Conservation (phyloP, 495 filamentous ascomycete species). For the Baudoinia panamericana region DNA sequence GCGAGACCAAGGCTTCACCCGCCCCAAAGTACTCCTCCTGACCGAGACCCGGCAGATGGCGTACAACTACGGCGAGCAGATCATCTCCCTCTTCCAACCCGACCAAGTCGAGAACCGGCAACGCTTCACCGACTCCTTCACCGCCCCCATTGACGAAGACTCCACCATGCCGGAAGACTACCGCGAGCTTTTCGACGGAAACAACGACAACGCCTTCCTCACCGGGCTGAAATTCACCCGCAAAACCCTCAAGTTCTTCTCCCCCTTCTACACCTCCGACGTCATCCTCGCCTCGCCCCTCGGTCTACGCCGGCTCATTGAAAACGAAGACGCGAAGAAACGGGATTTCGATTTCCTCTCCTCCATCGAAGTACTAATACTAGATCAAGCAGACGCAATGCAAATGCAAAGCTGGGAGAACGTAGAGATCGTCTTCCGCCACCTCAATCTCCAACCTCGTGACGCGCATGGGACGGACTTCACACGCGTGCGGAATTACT, state of each 20-base stretch:
- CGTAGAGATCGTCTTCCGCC: slow-evolving; percentile 74
- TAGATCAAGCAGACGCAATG: slow-evolving; percentile 86
- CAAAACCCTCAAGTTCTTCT: slow-evolving; percentile 87
- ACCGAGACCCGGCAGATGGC: slow-evolving; percentile 78
- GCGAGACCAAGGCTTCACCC: slow-evolving; percentile 88
- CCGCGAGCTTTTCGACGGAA: slow-evolving; percentile 77
- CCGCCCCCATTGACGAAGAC: slow-evolving; percentile 46
- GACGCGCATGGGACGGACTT: slow-evolving; percentile 92
- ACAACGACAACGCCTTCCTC: slow-evolving; percentile 93
- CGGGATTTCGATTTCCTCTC: slow-evolving; percentile 82
- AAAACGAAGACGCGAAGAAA: slow-evolving; percentile 62
- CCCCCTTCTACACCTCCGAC: slow-evolving; percentile 91
- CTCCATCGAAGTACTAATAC: slow-evolving; percentile 76
- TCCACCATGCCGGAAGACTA: slow-evolving; percentile 73
- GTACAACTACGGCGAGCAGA: slow-evolving; percentile 58
- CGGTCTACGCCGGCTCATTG: slow-evolving; percentile 79
- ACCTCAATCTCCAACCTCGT: slow-evolving; percentile 80
- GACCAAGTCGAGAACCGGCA: slow-evolving; percentile 94
- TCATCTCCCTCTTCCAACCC: slow-evolving; percentile 57
- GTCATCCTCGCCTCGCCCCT: slow-evolving; percentile 84
- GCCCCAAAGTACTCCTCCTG: slow-evolving; percentile 82
- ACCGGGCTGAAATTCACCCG: slow-evolving; percentile 88
- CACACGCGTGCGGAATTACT: slow-evolving; percentile 79
- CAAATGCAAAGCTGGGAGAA: slow-evolving; percentile 99
- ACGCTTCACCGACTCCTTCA: slow-evolving; percentile 70